A percentile compares a stretch with the other conserved stretches of the same genome.
Evolutionary conservation across 2,329 filamentous ascomycete species (phyloP).

Genomic region (Coniochaeta hoffmannii): DNA sequence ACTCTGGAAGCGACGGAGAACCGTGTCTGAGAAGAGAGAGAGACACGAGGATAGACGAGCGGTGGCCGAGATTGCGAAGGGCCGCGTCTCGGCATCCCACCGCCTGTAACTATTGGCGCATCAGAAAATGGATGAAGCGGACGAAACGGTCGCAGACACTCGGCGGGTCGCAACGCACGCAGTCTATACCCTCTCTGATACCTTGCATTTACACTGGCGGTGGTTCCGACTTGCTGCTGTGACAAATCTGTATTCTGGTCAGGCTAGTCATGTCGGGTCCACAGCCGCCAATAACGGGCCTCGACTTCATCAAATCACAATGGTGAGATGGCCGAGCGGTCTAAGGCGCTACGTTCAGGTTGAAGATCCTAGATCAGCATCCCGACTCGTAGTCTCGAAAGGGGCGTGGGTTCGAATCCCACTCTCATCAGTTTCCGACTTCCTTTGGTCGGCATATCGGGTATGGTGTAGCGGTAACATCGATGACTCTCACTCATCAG

Average conservation of each 20-base stretch:
- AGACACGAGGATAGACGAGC: not conserved
- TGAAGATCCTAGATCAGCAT: not conserved
- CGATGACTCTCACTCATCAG: not conserved
- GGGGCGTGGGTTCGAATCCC: not conserved
- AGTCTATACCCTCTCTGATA: no score
- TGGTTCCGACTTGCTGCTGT: not conserved
- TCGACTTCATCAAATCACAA: not conserved
- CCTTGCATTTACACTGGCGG: not conserved
- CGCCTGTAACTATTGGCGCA: not conserved
- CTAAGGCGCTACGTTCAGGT: not conserved
- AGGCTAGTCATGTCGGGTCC: not conserved
- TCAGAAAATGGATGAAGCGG: not conserved
- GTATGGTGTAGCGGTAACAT: not conserved
- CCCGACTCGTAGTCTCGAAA: not conserved
- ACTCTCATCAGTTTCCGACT: not conserved
- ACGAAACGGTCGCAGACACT: not conserved
- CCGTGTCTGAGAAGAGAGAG: not conserved
- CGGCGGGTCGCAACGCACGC: no score
- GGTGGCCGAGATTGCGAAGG: not conserved
- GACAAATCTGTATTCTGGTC: not conserved
- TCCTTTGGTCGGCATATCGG: no score
- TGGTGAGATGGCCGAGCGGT: not conserved
- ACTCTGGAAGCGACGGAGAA: not conserved
- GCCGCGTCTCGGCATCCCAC: not conserved
- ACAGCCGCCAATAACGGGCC: not conserved